phyloP scores from a whole-genome alignment of 371 early-diverging fungal genomes.

The Amoeboradix gromovi region DNA sequence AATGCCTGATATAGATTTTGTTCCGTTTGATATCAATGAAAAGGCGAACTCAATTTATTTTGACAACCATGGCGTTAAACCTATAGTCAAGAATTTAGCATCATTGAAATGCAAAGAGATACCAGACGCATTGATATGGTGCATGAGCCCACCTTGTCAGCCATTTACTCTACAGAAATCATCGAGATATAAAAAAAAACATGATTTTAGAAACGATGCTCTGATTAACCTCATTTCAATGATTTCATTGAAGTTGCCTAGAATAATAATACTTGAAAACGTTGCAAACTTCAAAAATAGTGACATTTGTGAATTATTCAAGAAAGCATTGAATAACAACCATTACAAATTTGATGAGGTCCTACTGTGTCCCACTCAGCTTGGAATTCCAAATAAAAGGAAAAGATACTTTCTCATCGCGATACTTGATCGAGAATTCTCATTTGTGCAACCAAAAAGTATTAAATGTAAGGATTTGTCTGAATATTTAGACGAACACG shows the following conservation, averaged over 20 bases:
- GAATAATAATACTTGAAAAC: slow-evolving; percentile 18
- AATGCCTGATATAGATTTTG: neutral
- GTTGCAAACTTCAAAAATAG: slow-evolving; percentile 19
- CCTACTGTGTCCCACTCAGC: neutral
- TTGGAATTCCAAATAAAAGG: slow-evolving; percentile 3
- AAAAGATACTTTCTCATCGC: slow-evolving; percentile 3
- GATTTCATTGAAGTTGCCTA: slow-evolving; percentile 4
- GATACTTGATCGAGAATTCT: slow-evolving; percentile 4
- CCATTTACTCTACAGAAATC: neutral
- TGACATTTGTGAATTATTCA: neutral
- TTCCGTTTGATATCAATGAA: neutral
- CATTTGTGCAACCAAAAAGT: slow-evolving; percentile 4
- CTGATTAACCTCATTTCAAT: neutral
- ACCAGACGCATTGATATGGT: neutral
- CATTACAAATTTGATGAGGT: neutral
- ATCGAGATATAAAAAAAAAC: neutral
- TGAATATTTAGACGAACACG: neutral
- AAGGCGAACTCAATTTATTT: neutral
- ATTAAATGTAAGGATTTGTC: neutral
- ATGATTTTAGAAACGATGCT: neutral
- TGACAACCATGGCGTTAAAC: neutral
- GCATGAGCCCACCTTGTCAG: neutral
- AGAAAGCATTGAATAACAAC: neutral
- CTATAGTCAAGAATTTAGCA: neutral
- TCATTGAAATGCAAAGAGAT: neutral